phyloP scores from a whole-genome alignment of 306 rosid species.

The Inga oerstediana region DNA sequence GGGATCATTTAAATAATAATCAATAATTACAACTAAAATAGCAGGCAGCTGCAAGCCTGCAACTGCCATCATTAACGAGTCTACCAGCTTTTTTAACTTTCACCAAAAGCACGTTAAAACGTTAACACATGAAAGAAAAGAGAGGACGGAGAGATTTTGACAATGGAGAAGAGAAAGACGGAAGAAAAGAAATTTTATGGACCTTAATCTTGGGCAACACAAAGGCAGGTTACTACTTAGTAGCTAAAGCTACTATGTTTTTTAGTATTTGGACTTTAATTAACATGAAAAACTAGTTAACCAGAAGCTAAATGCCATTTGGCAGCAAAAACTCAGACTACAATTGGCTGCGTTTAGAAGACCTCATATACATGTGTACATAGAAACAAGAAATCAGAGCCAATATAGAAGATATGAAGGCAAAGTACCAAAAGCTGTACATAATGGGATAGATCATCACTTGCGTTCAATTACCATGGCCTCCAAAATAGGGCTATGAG shows the following conservation, averaged over 20 bases:
- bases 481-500: slow-evolving; percentile 48
- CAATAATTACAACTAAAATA: too few species aligned
- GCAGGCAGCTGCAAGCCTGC: background rate
- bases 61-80: background rate
- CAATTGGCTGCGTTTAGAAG: background rate
- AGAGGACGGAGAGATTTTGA: background rate
- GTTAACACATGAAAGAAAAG: too few species aligned
- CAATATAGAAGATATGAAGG: slow-evolving; percentile 1
- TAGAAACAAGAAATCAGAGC: background rate
- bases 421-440: background rate
- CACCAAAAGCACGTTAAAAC: too few species aligned
- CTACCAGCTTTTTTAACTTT: background rate
- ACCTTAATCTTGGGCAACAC: background rate
- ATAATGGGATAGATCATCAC: slow-evolving; percentile 40
- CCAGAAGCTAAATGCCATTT: background rate
- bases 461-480: slow-evolving; percentile 61
- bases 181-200: too few species aligned
- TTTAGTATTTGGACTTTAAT: background rate
- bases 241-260: background rate
- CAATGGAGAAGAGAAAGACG: background rate
- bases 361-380: slow-evolving; percentile 9
- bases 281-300: background rate
- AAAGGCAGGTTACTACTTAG: background rate
- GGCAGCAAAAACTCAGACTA: background rate
- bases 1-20: too few species aligned